Base-by-base conservation (phyloP, 2,329 filamentous ascomycete genomes). In the Monilinia fructicola region DNA sequence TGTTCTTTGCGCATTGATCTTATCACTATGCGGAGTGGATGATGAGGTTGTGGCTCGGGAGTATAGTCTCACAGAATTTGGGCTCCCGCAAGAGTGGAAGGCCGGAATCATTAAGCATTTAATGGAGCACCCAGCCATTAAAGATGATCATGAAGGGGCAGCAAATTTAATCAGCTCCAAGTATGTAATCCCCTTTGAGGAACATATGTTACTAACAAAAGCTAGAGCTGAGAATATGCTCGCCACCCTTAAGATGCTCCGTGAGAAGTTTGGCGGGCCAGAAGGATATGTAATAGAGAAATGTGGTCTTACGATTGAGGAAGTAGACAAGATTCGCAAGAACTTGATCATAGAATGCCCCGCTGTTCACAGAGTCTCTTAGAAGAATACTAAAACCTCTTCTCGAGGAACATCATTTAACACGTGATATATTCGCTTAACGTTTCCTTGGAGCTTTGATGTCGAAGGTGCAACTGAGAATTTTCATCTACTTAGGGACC, bases 51-150 rank as follows among this genome's bases (percentile, higher is more conserved):
- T 91, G n/a, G 88, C 87, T 0, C 77, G 82, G 12, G 90, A 93
- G 76, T 93, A 93, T 75, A 79, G 82, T 21, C 79, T 91, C 12
- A 91, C 88, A 0, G 86, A 90, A 61, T 71, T 80, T 1, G 89
- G 90, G 0, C 78, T 92, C 10, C 79, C 72, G 79, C 65, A 35
- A 4, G 73, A 81, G 44, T 82, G 86, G 69, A 82, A 83, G 28
- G 79, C 81, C 56, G 76, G 81, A 48, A 78, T 90, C 21, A 74
- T 87, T 50, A 71, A 79, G 12, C 79, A 80, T n/a, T 73, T 86
- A 54, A 77, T 84, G 69, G 78, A 80, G 64, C 81, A 83, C 59
- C 82, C 82, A 0, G 79, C 81, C 11, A 77, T 89, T 65, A 76
- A 76, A 42, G 70, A 64, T 16, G 72, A 75, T 68, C 67, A 69